These are phyloP conservation scores for Cladosporium sp. DNA, from an alignment of 2,329 filamentous ascomycete genomes.

Conservation along the genomic window DNA sequence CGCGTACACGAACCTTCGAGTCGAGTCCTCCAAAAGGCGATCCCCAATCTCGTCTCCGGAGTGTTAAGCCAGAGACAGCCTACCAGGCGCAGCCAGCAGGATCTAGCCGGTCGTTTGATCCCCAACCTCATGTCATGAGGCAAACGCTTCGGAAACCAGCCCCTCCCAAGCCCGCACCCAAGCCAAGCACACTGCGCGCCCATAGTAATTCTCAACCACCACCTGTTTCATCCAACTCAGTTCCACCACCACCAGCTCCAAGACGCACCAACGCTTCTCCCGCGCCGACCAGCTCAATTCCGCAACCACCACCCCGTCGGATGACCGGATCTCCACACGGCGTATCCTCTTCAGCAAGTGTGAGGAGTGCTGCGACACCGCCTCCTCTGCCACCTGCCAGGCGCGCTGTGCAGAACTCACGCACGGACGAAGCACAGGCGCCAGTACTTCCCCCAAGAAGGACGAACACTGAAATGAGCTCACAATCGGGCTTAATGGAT, in stretches of 20 bases:
- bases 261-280: conserved; percentile 14
- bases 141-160: conserved; percentile 31
- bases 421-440: background rate
- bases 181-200: conserved; percentile 29
- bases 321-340: background rate
- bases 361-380: background rate
- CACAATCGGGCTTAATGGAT: background rate
- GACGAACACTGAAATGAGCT: background rate
- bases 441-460: background rate
- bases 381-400: background rate
- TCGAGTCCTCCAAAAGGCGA: background rate
- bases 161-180: conserved; percentile 31
- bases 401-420: background rate
- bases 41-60: conserved; percentile 11
- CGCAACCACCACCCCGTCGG: conserved; percentile 17
- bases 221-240: conserved; percentile 8
- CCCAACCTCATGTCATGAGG: conserved; percentile 12
- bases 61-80: conserved; percentile 17
- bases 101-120: background rate
- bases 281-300: background rate
- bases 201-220: conserved; percentile 20
- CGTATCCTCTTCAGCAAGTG: background rate
- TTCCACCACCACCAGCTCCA: conserved; percentile 21
- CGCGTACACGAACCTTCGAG: conserved; percentile 3
- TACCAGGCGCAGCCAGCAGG: conserved; percentile 8